Conservation (phyloP, 2,329 filamentous ascomycete genomes). For the Passalora sequoiae region DNA sequence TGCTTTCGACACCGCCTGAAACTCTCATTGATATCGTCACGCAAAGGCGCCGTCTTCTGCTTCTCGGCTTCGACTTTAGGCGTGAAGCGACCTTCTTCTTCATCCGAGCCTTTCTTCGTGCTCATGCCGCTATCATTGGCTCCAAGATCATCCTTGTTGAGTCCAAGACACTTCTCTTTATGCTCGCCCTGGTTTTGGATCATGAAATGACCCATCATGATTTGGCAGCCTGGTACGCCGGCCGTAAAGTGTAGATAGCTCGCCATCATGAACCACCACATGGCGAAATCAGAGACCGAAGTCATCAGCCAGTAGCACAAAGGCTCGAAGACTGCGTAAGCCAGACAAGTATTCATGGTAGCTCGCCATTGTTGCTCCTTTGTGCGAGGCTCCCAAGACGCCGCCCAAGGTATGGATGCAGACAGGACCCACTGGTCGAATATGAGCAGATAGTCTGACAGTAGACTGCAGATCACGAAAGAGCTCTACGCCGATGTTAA, state of each 20-base stretch:
- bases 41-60: too few relatives aligned
- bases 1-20: slow-evolving; percentile 2
- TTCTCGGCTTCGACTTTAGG: neutral
- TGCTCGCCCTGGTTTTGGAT: neutral
- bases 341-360: slow-evolving; percentile 1
- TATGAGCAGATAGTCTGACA: neutral
- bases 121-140: neutral
- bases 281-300: slow-evolving; percentile 3
- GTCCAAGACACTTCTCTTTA: neutral
- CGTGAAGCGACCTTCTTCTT: neutral
- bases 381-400: neutral
- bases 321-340: slow-evolving; percentile 9
- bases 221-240: neutral
- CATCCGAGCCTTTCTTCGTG: neutral
- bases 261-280: slow-evolving; percentile 8
- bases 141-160: neutral
- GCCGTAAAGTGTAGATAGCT: neutral
- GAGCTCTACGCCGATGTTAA: neutral
- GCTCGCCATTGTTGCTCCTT: slow-evolving; percentile 1
- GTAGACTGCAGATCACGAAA: neutral
- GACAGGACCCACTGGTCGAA: slow-evolving; percentile 4
- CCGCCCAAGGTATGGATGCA: neutral
- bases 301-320: slow-evolving; percentile 6
- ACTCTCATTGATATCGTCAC: neutral
- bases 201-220: neutral